Evolutionary conservation across 176 grass and related monocot genomes (phyloP).

Genomic region (Pontederia crassipes): DNA sequence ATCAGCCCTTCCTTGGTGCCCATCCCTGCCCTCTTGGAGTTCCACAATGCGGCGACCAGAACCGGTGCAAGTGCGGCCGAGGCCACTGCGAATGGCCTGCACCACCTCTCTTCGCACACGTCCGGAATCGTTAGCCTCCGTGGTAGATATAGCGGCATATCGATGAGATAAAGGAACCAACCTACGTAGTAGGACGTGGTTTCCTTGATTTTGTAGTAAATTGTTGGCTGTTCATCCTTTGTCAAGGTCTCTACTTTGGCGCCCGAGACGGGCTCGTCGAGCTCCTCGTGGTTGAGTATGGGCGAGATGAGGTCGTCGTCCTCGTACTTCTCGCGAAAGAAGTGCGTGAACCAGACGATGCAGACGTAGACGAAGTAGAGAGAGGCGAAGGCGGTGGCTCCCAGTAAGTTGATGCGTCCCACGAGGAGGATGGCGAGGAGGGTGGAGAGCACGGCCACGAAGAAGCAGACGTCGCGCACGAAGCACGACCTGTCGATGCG

Average conservation of each 20-base stretch:
- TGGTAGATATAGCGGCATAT: constrained; percentile 1
- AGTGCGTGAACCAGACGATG: not conserved
- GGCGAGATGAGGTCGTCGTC: not conserved
- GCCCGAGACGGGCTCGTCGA: not conserved
- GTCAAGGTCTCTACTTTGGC: not conserved
- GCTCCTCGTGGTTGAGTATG: not conserved
- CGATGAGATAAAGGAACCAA: not conserved
- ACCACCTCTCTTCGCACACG: constrained; percentile 1
- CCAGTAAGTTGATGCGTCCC: no score
- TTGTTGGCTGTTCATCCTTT: not conserved
- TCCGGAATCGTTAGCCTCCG: not conserved
- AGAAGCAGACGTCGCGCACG: not conserved
- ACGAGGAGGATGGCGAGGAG: not conserved
- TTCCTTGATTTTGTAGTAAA: not conserved
- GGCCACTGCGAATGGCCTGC: not conserved
- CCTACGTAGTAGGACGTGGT: not conserved
- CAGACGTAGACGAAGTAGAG: constrained; percentile 1
- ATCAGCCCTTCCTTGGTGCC: not conserved
- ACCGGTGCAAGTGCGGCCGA: not conserved
- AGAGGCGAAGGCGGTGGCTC: not conserved
- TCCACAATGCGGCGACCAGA: not conserved
- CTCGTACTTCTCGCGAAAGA: constrained; percentile 1
- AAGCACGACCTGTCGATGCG: not conserved
- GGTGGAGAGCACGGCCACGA: constrained; percentile 10
- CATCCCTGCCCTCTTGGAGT: not conserved